Conservation (phyloP, 2,329 filamentous ascomycete genomes). For the Diplodia scrobiculata region DNA sequence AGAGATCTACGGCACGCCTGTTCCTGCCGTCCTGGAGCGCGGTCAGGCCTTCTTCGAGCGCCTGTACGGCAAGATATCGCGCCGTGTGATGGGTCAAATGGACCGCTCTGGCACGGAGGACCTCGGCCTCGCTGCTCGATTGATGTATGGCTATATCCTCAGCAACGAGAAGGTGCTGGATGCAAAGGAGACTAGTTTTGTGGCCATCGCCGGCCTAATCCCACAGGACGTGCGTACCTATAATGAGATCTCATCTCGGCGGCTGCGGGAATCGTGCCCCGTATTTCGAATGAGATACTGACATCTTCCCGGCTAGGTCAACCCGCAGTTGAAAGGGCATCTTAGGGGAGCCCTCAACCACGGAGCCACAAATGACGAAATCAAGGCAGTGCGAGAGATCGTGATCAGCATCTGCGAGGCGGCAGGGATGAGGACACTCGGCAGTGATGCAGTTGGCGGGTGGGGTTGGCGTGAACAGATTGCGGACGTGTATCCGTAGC, state of each 20-base stretch:
- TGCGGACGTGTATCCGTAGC: slow-evolving; percentile 43
- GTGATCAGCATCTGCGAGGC: slow-evolving; percentile 53
- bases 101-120: slow-evolving; percentile 55
- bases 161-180: slow-evolving; percentile 54
- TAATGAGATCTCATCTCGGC: background rate
- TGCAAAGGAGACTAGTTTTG: slow-evolving; percentile 54
- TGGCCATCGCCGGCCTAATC: slow-evolving; percentile 56
- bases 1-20: slow-evolving; percentile 47
- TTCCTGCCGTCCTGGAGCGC: slow-evolving; percentile 46
- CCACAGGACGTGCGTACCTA: slow-evolving; percentile 53
- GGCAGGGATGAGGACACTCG: slow-evolving; percentile 51
- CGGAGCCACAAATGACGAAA: slow-evolving; percentile 54
- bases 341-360: slow-evolving; percentile 55
- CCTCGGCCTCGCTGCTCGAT: slow-evolving; percentile 51
- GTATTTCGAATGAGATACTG: background rate
- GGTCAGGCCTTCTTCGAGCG: slow-evolving; percentile 54
- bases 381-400: slow-evolving; percentile 53
- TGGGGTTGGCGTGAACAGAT: slow-evolving; percentile 55
- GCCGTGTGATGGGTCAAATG: slow-evolving; percentile 54
- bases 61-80: slow-evolving; percentile 56
- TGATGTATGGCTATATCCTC: slow-evolving; percentile 56
- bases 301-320: slow-evolving; percentile 44
- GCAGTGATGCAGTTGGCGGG: slow-evolving; percentile 41
- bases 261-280: background rate
- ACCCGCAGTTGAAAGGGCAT: slow-evolving; percentile 58